Evolutionary conservation across 305 asterid species (phyloP), one percentile per base, ranked within the genome.

Genomic region (Solanum hybrid): DNA sequence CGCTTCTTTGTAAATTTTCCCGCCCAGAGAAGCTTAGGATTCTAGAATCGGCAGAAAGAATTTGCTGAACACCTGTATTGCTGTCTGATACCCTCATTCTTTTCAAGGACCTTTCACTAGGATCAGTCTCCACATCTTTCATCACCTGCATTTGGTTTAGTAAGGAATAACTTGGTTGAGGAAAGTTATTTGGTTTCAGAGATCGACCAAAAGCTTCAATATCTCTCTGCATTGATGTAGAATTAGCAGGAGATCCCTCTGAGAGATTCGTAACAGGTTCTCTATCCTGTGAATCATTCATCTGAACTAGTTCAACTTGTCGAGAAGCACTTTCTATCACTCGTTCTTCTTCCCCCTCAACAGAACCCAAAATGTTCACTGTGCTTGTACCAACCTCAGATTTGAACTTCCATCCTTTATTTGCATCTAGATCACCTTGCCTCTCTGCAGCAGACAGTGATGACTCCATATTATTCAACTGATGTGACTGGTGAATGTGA

Each of bases 141-240:
- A 89, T 89, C 89, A 83, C 92, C 80, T 82, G 92, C 91, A 93
- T 87, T 89, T 94, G 97, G 91, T 92, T 92, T 86, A 90, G 92
- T 41, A 91, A 90, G 84, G 94, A 85, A 87, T 88, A 92, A 84
- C 92, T 93, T 92, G 91, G 93, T 88, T 93, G 92, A 73, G 93
- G 90, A 27, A 89, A 77, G 91, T 80, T 92, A 93, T 93, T 95
- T 90, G 97, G 95, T 92, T 92, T 94, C 94, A 97, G 78, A 82
- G 95, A 94, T 89, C 93, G 95, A 87, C 97, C 98, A 93, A 96
- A 95, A 87, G 95, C 96, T 94, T 95, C 95, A 90, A 95, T 91
- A 89, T 96, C 94, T 88, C 92, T 94, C 77, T 92, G 96, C 65
- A 92, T 89, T 57, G 95, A 94, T 91, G 91, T 90, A 88, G 96